Conservation (phyloP, 2,329 filamentous ascomycete genomes). For the Ustulina deusta region DNA sequence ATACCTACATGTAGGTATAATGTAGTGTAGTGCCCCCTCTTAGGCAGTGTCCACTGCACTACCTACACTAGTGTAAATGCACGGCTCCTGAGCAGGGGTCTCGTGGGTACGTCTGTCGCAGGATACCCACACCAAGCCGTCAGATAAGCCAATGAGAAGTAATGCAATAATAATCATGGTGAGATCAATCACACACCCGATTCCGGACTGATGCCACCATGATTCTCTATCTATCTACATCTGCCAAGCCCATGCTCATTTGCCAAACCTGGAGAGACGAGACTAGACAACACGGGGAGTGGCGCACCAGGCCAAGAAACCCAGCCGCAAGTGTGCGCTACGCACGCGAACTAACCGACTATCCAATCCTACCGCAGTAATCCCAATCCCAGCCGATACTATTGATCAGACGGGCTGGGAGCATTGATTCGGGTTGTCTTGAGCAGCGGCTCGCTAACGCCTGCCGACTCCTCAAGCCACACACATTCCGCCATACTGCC, state of each 20-base stretch:
- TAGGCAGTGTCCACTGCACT: too few relatives aligned
- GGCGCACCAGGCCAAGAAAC: not conserved
- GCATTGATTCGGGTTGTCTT: too few relatives aligned
- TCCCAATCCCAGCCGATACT: not conserved
- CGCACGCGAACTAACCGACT: not conserved
- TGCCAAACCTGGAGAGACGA: constrained; percentile 27
- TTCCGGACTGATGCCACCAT: constrained; percentile 30
- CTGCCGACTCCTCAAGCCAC: constrained; percentile 13
- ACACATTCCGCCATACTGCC: constrained; percentile 8
- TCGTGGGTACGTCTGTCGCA: constrained; percentile 17
- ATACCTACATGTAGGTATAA: not conserved
- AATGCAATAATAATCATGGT: constrained; percentile 38
- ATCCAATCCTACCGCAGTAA: not conserved
- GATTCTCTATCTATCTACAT: constrained; percentile 26
- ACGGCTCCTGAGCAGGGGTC: constrained; percentile 18
- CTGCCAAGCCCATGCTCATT: constrained; percentile 34
- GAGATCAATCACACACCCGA: constrained; percentile 28
- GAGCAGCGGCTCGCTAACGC: constrained; percentile 3
- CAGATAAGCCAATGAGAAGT: constrained; percentile 25
- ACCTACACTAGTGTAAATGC: constrained; percentile 7
- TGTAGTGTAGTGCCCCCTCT: not conserved
- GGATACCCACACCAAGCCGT: not conserved
- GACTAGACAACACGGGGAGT: not conserved
- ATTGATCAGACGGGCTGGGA: not conserved
- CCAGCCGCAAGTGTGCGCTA: not conserved